Conservation (phyloP, 179 eudicot species). For the Nepenthes alata region DNA sequence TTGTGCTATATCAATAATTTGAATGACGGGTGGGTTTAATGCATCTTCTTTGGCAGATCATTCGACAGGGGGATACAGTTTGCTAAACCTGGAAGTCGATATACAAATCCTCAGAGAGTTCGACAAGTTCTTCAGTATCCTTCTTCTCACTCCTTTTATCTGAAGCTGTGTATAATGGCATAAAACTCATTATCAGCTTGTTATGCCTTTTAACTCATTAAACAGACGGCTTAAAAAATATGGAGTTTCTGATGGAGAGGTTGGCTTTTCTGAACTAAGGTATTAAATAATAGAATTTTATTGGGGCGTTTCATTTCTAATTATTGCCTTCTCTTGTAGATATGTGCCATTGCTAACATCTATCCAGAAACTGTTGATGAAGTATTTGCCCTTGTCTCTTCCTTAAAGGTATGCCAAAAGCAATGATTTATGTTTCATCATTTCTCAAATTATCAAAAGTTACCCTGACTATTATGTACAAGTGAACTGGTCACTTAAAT, state of each 20-base stretch:
- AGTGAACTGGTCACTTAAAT: too few relatives aligned
- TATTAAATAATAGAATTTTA: neutral
- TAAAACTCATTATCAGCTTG: neutral
- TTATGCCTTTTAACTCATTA: conserved; percentile 34
- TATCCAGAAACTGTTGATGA: conserved; percentile 59
- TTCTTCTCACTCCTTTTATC: conserved; percentile 11
- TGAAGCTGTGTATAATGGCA: neutral
- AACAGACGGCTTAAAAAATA: conserved; percentile 51
- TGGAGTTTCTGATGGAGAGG: conserved; percentile 78
- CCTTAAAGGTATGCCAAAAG: conserved; percentile 48
- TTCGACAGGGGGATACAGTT: conserved; percentile 68
- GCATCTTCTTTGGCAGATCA: conserved; percentile 31
- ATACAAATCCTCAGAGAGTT: conserved; percentile 42
- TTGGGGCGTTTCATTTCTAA: neutral
- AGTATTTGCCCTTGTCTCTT: conserved; percentile 62
- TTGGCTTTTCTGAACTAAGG: conserved; percentile 11
- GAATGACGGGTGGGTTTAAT: conserved; percentile 10
- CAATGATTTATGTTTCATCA: neutral
- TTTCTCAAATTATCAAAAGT: neutral
- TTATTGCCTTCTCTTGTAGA: conserved; percentile 28
- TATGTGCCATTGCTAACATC: conserved; percentile 65
- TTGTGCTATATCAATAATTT: neutral
- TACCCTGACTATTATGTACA: neutral
- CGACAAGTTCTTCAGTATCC: conserved; percentile 75
- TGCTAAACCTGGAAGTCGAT: conserved; percentile 48